Evolutionary conservation across 2,329 filamentous ascomycete genomes (phyloP), one percentile per base, ranked within the genome.

Genomic region (Xylariales sp.): DNA sequence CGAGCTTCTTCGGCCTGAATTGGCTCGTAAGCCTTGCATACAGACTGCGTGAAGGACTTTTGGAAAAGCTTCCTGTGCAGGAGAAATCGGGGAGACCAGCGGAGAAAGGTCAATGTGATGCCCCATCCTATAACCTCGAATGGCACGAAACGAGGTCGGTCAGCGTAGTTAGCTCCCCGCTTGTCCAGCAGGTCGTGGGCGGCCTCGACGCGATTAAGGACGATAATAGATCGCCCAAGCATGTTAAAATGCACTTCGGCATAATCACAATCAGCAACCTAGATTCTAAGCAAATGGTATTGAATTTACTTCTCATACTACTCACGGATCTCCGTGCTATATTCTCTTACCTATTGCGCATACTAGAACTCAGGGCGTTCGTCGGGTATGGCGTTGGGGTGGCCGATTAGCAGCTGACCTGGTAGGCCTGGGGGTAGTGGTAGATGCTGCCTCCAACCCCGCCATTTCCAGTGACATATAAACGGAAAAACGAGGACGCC

Each of bases 131-230:
- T 69, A 7, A 68, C 65, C 46, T 70, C 69, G 28, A 69, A 70
- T 8, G 68, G 23, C 1, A 80, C 79, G 68, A 85, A 84, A n/a
- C 80, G 78, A 8, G 83, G 83, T 1, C 83, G 71, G 69, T 83
- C 81, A 39, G 76, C 77, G 69, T 83, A 85, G 66, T 83, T 85
- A 66, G 77, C 77, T 1, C 83, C 83, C 18, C 80, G 74, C 62
- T 80, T 82, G 63, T 83, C 82, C 5, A 85, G 76, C 4, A 85
- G 74, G n/a, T 84, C 82, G 5, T 75, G 70, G 28, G 83, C 82
- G 3, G 80, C 78, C 53, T 80, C 74, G 5, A 79, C 76, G 52
- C 80, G 83, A 74, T 84, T 83, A 36, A 85, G 75, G 1, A 84
- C 79, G 39, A 85, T 76, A 62, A 83, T 74, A 5, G 77, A 65